A percentile compares a stretch with the other conserved stretches of the same genome.
phyloP scores from a whole-genome alignment of 2,329 filamentous ascomycete genomes.

The Colletotrichum cordylinicola region DNA sequence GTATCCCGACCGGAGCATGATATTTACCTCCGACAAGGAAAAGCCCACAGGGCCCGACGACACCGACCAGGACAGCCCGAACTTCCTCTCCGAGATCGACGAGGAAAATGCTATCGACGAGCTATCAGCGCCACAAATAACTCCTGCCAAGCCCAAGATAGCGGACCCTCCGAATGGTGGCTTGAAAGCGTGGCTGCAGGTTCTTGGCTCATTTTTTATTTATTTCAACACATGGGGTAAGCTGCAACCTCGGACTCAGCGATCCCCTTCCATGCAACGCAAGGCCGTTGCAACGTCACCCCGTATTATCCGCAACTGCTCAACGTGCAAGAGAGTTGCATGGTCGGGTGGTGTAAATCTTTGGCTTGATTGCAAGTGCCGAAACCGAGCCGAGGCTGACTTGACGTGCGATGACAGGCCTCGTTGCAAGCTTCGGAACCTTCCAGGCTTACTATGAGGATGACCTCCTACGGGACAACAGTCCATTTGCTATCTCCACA shows the following conservation, averaged over 20 bases:
- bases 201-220: conserved; percentile 50
- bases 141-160: background rate
- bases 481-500: conserved; percentile 39
- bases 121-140: background rate
- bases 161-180: conserved; percentile 27
- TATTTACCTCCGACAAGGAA: background rate
- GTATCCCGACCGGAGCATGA: background rate
- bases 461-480: conserved; percentile 24
- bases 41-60: background rate
- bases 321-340: background rate
- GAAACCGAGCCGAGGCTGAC: background rate
- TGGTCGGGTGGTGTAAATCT: background rate
- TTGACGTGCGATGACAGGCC: conserved; percentile 31
- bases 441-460: conserved; percentile 59
- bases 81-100: background rate
- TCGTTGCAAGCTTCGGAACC: conserved; percentile 50
- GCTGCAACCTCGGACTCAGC: background rate
- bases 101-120: conserved; percentile 6
- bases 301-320: background rate
- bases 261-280: background rate
- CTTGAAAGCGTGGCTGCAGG: conserved; percentile 53
- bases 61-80: background rate
- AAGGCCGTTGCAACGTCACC: background rate
- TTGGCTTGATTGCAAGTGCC: background rate
- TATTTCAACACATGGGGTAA: conserved; percentile 49